Base-by-base conservation (phyloP, 805 yeast species). In the Ogataea neopini region DNA sequence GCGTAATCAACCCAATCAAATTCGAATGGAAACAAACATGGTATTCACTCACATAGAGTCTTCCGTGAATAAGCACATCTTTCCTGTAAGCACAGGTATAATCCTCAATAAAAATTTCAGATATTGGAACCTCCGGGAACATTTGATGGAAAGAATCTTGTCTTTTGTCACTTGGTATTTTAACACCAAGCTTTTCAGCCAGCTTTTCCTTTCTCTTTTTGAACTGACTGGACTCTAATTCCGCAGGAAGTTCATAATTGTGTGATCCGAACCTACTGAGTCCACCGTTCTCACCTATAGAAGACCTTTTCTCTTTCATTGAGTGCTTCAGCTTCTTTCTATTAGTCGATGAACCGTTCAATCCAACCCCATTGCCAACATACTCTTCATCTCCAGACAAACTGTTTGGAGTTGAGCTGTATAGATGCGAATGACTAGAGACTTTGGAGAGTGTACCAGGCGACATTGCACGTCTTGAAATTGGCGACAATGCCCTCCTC, bases 11-110 rank as follows among this genome's bases (percentile, higher is more conserved):
- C 0, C 89, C 89, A 47, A 84, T 69, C 39, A 85, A 76, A 53
- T 82, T 84, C 1, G 88, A 81, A 53, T 81, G 80, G 64, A 85
- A 85, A 55, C 84, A 76, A 14, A 85, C 63, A 56, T 73, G 75
- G 45, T 71, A 69, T 47, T 79, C 80, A 35, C 82, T 73, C 6
- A 85, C 63, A 61, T 79, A 84, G 59, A 85, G 58, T 51, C 78
- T 74, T 14, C 91, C 91, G 52, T 85, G 91, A 14, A 83, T 72
- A 26, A 85, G 64, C 33, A 85, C 81, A 54, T 85, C 90, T 15
- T 83, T 80, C n/a, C 61, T 47, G 25, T 77, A 69, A 0, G 90
- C 90, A 67, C 90, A 84, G 15, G 80, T 74, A 57, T 70, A 80
- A 52, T 83, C 88, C 22, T 76, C 81, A 34, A 84, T 69, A n/a